Evolutionary conservation across 345 rosid species (phyloP), one percentile per base, ranked within the genome.

Genomic region (Murraya koenigii): DNA sequence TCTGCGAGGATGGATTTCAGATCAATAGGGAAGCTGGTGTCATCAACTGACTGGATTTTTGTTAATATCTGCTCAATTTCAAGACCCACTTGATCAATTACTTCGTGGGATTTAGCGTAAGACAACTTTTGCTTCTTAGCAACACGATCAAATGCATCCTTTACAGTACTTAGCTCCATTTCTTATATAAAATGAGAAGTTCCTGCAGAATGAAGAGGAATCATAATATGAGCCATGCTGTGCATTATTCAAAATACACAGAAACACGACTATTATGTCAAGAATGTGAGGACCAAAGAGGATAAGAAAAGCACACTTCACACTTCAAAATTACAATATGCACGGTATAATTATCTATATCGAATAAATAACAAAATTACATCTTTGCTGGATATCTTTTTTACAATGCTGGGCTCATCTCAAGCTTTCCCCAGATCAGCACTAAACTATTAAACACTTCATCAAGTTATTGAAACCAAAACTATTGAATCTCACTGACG

Each of bases 111-210:
- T 72, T 80, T 84, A 13, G 88, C 86, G 74, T 80, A 84, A 8
- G 88, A 88, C 71, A 84, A 75, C 68, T 92, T 93, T 74, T 90
- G 97, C 82, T 77, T 95, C 88, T 93, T 91, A 10, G 83, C 72
- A 66, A 88, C 87, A 75, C 79, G 85, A 26, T 88, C 93, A 78
- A 95, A 92, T 66, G 90, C 87, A 80, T 95, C 92, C 82, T 78
- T 90, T 56, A 88, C 78, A 3, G 69, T 67, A 79, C 75, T 65
- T 66, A 81, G 78, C 67, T 88, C 93, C 92, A 90, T 91, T 32
- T 76, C 74, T 38, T 61, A 49, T 44, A 44, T 19, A 56, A 17
- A 72, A 26, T 4, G 73, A 58, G 15, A 44, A 71, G 15, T 58
- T 79, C 81, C 91, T 86, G 83, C 79, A 81, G 71, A 61, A 74